Base-by-base conservation (phyloP, 192 early-diverging fungal genomes). In the Gaertneriomyces semiglobifer region DNA sequence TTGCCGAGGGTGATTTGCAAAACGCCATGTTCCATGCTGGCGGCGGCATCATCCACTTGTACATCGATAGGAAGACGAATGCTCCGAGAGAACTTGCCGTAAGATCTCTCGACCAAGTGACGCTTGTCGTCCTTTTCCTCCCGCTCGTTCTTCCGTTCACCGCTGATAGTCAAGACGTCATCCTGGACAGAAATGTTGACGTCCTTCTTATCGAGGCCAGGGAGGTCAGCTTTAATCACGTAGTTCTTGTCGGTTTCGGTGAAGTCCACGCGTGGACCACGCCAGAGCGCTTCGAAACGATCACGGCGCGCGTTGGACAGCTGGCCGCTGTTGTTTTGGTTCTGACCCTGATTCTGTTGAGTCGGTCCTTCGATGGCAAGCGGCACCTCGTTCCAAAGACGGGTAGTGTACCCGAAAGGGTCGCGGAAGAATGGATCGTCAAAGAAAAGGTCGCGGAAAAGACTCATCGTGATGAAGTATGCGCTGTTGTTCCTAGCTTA, bases 1-100 rank as follows among this genome's bases (percentile, higher is more conserved):
- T 80, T 80, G 44, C 48, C 53, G n/a, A 80, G 43, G 38, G 18
- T 47, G 12, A 80, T 40, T 43, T 71, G 38, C 54, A 80, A 60
- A 0, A 80, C 78, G 39, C 78, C 78, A 50, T 80, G 58, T 11
- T 78, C 63, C 62, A 80, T 71, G 38, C 14, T 44, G 9, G 78
- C 76, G 8, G 41, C 43, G 38, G 57, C 55, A 3, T 71, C 57
- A 11, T 79, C 76, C 11, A 69, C 41, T 14, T 80, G 47, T 9
- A 68, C 76, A 53, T 79, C 71, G n/a, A 42, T 33, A 51, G 78
- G 78, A 39, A 78, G 44, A 9, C 73, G 53, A 33, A 80, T 5
- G 16, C 52, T 42, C 10, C 78, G 58, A 8, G 19, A 20, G 67
- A 80, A 80, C 57, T 56, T 43, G 57, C 78, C 78, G 50, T 62